Percentiles rank a stretch among this genome's conserved stretches.
phyloP scores from a whole-genome alignment of 805 yeast species.

The Pichia scutulata region DNA sequence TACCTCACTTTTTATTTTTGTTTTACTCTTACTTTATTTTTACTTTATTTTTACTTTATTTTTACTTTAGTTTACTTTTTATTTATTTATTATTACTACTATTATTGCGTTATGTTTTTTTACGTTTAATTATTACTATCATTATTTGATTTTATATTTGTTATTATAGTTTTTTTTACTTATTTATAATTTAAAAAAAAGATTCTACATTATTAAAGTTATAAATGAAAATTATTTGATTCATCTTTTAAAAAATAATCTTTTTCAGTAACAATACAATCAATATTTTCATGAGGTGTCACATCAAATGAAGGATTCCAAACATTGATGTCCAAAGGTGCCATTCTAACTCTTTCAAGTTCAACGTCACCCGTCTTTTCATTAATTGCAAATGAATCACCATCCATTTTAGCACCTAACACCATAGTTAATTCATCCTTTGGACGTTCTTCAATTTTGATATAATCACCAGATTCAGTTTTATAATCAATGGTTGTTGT shows the following conservation, averaged over 20 bases:
- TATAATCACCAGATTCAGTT: conserved; percentile 62
- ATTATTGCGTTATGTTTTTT: neutral
- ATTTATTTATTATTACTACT: neutral
- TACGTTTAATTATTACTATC: neutral
- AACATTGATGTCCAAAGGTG: conserved; percentile 76
- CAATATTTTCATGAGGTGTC: conserved; percentile 76
- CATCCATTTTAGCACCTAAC: conserved; percentile 53
- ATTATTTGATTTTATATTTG: neutral
- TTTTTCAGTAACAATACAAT: conserved; percentile 84
- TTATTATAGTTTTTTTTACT: neutral
- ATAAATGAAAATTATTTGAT: conserved; percentile 39
- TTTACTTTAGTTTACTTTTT: too few relatives aligned
- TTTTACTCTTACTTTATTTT: neutral
- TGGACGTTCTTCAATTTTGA: conserved; percentile 84
- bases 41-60: neutral
- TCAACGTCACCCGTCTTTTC: conserved; percentile 16
- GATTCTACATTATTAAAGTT: neutral
- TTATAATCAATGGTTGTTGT: conserved; percentile 76
- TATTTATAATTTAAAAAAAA: neutral
- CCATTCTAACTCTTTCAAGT: conserved; percentile 57
- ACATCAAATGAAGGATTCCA: conserved; percentile 98
- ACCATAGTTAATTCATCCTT: conserved; percentile 68
- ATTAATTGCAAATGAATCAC: conserved; percentile 25
- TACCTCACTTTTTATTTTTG: neutral
- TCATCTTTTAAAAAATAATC: conserved; percentile 44